Base-by-base conservation (phyloP, 129 eudicot genomes). In the Apium graveolens region DNA sequence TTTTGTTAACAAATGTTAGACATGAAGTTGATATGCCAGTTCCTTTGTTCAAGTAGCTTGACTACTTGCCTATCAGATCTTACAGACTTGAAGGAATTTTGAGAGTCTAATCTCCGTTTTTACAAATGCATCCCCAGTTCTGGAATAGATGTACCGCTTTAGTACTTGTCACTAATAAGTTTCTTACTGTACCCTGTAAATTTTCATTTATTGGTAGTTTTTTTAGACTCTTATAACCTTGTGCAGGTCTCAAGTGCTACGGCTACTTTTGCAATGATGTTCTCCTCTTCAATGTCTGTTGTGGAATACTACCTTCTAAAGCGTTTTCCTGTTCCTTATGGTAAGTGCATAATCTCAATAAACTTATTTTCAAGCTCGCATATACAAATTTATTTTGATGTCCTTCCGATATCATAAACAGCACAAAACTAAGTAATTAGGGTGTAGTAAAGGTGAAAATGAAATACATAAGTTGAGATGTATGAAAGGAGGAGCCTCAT, bases 221-320 rank as follows among this genome's bases (percentile, higher is more conserved):
- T 60, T 3, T 60, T 9, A n/a, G 32, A 60, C 26, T 11, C 68
- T 60, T 34, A 60, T 26, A 60, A 78, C 49, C 29, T 60, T 69
- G 45, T 75, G 76, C 84, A 95, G 98, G 98, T 95, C 78, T 83
- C 98, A 82, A 95, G 98, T 91, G 98, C 98, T 79, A 95, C 98
- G 4, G 97, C 98, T 57, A 95, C 96, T 60, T 95, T 95, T 80
- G 98, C 96, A 31, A 95, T 95, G 98, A 90, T 86, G 83, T 95
- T 91, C 86, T 95, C 98, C 63, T 90, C 98, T 11, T 95, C 97
- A 38, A 95, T 95, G 97, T 95, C 98, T 10, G 98, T 92, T 45
- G 92, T 95, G 7, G 98, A 95, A 81, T 95, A 95, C 76, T 95
- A 95, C 84, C 98, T 95, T 80, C 78, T 95, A 75, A 91, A 87